Evolutionary conservation across 768 basidiomycete species (phyloP).

Genomic region (Fomitopsis pulvina): DNA sequence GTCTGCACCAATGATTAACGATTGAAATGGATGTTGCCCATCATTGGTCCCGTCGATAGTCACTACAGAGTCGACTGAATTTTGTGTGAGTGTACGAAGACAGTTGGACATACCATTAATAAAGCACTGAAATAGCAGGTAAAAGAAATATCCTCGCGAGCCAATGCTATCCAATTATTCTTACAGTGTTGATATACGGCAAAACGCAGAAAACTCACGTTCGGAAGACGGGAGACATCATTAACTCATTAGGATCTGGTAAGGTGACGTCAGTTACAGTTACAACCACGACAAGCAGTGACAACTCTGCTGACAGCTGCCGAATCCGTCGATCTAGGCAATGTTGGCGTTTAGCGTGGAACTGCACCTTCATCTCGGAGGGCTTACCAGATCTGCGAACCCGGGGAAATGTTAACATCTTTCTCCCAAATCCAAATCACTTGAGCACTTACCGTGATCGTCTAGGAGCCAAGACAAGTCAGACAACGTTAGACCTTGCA

Average conservation of each 20-base stretch:
- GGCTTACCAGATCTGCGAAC: conserved; percentile 40
- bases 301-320: conserved; percentile 55
- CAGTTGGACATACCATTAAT: conserved; percentile 51
- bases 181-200: too few species aligned
- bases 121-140: conserved; percentile 91
- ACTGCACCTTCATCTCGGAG: not conserved
- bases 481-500: not conserved
- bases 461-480: conserved; percentile 34
- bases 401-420: conserved; percentile 4
- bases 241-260: conserved; percentile 76
- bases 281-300: not conserved
- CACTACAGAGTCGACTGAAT: conserved; percentile 31
- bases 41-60: conserved; percentile 71
- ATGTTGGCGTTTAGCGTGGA: not conserved
- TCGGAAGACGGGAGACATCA: conserved; percentile 64
- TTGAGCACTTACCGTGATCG: conserved; percentile 61
- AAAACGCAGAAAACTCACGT: conserved; percentile 40
- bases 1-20: conserved; percentile 62
- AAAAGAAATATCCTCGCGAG: conserved; percentile 83
- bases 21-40: conserved; percentile 59
- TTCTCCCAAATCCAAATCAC: too few species aligned
- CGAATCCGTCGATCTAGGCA: conserved; percentile 70
- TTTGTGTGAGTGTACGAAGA: not conserved
- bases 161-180: conserved; percentile 53
- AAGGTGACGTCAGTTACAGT: conserved; percentile 4